Conservation (phyloP, 257 asterid genomes). For the Solanum gracilifrons region DNA sequence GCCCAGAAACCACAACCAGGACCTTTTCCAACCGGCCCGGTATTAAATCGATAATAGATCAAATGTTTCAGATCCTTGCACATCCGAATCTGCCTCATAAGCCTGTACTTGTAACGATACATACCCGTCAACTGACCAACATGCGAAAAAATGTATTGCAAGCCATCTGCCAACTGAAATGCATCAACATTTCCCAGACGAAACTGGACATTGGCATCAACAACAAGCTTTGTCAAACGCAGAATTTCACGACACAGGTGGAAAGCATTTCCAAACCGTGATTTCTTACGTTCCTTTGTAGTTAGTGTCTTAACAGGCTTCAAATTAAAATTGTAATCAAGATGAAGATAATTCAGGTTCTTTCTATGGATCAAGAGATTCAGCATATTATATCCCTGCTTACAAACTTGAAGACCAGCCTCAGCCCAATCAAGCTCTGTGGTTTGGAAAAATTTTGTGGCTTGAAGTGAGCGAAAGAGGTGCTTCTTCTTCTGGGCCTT, state of each 20-base stretch:
- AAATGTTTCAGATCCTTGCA: constrained; percentile 97
- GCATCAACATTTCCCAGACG: constrained; percentile 98
- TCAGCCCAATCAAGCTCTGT: constrained; percentile 99
- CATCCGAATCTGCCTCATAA: constrained; percentile 98
- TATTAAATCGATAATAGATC: constrained; percentile 91
- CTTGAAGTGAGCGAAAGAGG: constrained; percentile 84
- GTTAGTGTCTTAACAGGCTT: constrained; percentile 99
- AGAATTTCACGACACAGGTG: constrained; percentile 98
- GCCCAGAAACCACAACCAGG: constrained; percentile 99
- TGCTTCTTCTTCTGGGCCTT: constrained; percentile 98
- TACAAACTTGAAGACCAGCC: constrained; percentile 97
- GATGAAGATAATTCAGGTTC: constrained; percentile 88
- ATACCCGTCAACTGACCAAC: constrained; percentile 99
- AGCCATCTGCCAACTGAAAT: constrained; percentile 97
- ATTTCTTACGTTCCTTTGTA: constrained; percentile 92
- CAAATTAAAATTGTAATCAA: constrained; percentile 87
- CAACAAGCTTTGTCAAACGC: constrained; percentile 93
- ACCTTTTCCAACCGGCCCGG: constrained; percentile 99
- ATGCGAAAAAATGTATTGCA: constrained; percentile 93
- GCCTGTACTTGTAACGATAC: constrained; percentile 97
- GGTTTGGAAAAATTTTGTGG: constrained; percentile 93
- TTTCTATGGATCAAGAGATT: constrained; percentile 91
- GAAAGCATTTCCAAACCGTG: constrained; percentile 96
- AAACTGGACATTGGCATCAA: constrained; percentile 97
- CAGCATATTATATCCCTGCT: constrained; percentile 98